Base-by-base conservation (phyloP, 768 basidiomycete genomes). In the Grammothele lineata region DNA sequence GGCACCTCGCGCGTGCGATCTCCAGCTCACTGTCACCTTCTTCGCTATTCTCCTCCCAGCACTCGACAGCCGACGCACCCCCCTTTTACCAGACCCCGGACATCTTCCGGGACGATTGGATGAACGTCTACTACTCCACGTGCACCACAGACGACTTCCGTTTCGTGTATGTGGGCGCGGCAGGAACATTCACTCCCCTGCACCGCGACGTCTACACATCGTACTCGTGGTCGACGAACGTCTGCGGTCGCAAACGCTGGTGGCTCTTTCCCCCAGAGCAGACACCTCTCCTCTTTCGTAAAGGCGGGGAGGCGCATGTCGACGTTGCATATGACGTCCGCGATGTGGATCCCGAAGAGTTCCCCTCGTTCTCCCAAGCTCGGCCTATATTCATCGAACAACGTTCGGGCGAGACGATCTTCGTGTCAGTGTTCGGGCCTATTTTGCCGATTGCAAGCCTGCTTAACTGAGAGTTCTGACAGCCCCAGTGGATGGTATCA, bases 401-500 rank as follows among this genome's bases (percentile, higher is more conserved):
- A 41, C 50, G 50, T 6, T 45, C 41, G 14, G 58, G 62, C 3
- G 60, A 61, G 43, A 63, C 62, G 1, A 61, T 63, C 4, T 63
- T 63, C 38, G 62, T 63, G 62, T 61, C 34, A 33, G 58, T 51
- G 10, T 14, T 14, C 27, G 14, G n/a, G n/a, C n/a, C n/a, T n/a
- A n/a, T n/a, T n/a, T n/a, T n/a, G n/a, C n/a, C n/a, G n/a, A n/a
- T n/a, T n/a, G n/a, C n/a, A n/a, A n/a, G n/a, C n/a, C n/a, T n/a
- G n/a, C n/a, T n/a, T n/a, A n/a, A n/a, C n/a, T n/a, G n/a, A n/a
- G n/a, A n/a, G n/a, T 33, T 21, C 4, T 23, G 17, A 19, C 22
- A 63, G 62, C 7, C 62, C 62, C 1, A 61, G 60, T 40, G 62
- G 62, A 2, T 63, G 62, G 62, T 62, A 60, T 25, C 62, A 63